phyloP scores from a whole-genome alignment of 495 filamentous ascomycete genomes.

The Cercophora newfieldiana region DNA sequence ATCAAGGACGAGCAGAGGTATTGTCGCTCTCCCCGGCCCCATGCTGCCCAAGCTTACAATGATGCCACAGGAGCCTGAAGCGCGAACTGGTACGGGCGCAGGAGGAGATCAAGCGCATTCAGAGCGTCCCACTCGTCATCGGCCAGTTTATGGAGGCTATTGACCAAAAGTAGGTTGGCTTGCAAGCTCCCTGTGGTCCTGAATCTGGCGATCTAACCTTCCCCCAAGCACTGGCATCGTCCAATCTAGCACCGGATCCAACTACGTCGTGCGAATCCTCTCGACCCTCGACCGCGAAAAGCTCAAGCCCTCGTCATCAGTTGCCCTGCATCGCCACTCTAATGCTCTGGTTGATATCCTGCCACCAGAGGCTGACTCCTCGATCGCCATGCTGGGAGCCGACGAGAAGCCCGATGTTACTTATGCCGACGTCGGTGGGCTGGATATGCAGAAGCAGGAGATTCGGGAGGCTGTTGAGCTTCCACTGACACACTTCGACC shows the following conservation, averaged over 20 bases:
- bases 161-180: conserved; percentile 87
- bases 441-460: conserved; percentile 99
- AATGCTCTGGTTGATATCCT: conserved; percentile 98
- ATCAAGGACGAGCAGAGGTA: conserved; percentile 99
- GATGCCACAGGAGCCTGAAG: conserved; percentile 77
- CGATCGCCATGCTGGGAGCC: conserved; percentile 94
- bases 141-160: conserved; percentile 99
- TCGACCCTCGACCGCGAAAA: conserved; percentile 98
- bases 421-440: conserved; percentile 94
- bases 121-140: conserved; percentile 96
- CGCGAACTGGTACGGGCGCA: conserved; percentile 95
- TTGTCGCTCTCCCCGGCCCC: conserved; percentile 3
- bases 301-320: conserved; percentile 95
- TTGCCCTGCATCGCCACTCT: conserved; percentile 95
- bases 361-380: conserved; percentile 95
- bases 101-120: conserved; percentile 99
- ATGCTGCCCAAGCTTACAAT: conserved; percentile 19
- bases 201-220: conserved; percentile 16
- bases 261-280: conserved; percentile 97
- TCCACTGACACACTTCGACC: conserved; percentile 93
- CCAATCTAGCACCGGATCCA: conserved; percentile 95
- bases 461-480: conserved; percentile 97
- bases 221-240: conserved; percentile 88
- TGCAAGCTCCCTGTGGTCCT: background rate
- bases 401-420: conserved; percentile 98